Evolutionary conservation across 2,329 filamentous ascomycete species (phyloP), one percentile per base, ranked within the genome.

Genomic region (Coniochaeta sp.): DNA sequence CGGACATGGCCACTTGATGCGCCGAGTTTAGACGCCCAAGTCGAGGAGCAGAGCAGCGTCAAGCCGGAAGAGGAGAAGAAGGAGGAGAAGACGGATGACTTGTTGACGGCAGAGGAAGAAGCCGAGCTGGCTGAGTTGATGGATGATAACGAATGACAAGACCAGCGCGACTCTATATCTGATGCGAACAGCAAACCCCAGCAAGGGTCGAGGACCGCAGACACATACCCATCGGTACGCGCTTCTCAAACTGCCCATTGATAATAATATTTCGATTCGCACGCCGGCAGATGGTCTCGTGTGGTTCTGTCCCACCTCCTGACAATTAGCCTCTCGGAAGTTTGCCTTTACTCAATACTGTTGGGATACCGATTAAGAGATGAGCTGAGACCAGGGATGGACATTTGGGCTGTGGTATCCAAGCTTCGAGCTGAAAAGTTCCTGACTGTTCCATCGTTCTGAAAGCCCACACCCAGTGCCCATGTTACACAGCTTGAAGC

Each of bases 81-180:
- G 30, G 72, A 77, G 60, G 73, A 78, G 61, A 69, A 71, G 65
- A 73, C 73, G 30, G 75, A 75, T 56, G 71, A 72, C 42, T 62
- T 87, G 69, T 77, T 97, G 74, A 96, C 92, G 5, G 89, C 85
- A 14, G 93, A 98, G 67, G 95, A 99, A 72, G 93, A 98, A 75
- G 64, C 89, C 4, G 95, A 98, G 73, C 79, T 99, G 64, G 93
- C 91, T 16, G 95, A 93, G 64, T 75, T 99, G 71, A 90, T 99
- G 90, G 91, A 88, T 60, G 88, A 91, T 63, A 87, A 90, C 63
- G 63, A 62, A 34, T 64, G 63, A 56, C 30, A 9, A n/a, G 22
- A 52, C 26, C 9, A 17, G 2, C 8, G 47, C 47, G 19, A 5
- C 47, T 30, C 22, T 24, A 12, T 52, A 52, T 30, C 7, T 26